A percentile compares a stretch with the other conserved stretches of the same genome.
Conservation (phyloP, 2,329 filamentous ascomycete species). For the Pseudonectria buxi region DNA sequence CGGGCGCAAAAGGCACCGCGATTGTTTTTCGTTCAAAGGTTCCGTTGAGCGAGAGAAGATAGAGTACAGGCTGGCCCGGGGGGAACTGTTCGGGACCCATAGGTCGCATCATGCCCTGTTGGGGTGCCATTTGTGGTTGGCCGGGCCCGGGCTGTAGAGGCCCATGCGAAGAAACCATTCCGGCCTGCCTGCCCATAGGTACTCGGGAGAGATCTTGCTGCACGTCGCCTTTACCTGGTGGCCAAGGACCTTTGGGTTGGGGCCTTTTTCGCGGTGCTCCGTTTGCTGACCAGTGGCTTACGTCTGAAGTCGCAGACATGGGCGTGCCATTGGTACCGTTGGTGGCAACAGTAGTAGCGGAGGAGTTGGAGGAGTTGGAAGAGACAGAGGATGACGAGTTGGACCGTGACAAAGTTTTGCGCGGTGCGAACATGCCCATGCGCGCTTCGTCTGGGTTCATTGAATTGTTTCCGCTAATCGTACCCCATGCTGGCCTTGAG, state of each 20-base stretch:
- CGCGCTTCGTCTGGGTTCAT: slow-evolving; percentile 80
- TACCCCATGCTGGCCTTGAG: slow-evolving; percentile 58
- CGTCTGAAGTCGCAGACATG: slow-evolving; percentile 39
- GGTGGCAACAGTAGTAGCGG: slow-evolving; percentile 57
- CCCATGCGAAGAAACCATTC: slow-evolving; percentile 30
- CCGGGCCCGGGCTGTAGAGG: slow-evolving; percentile 25
- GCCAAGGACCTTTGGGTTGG: slow-evolving; percentile 45
- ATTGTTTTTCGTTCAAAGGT: slow-evolving; percentile 98
- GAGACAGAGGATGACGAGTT: slow-evolving; percentile 91
- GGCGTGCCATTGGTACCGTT: slow-evolving; percentile 56
- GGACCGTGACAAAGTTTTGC: slow-evolving; percentile 77
- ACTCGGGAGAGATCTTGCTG: slow-evolving; percentile 42
- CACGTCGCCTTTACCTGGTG: slow-evolving; percentile 39
- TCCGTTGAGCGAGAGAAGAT: slow-evolving; percentile 83
- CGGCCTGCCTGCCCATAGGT: slow-evolving; percentile 37
- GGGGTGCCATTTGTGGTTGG: slow-evolving; percentile 35
- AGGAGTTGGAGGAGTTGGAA: slow-evolving; percentile 64
- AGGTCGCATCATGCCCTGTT: slow-evolving; percentile 52
- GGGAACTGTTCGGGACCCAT: slow-evolving; percentile 51
- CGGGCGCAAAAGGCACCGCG: slow-evolving; percentile 84
- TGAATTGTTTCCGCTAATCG: slow-evolving; percentile 53
- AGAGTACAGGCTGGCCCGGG: slow-evolving; percentile 69
- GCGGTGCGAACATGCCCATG: slow-evolving; percentile 69
- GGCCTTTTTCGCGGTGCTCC: slow-evolving; percentile 44
- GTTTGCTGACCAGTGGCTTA: slow-evolving; percentile 44